Evolutionary conservation across 345 rosid species (phyloP).

Genomic region (Syzygium grande): DNA sequence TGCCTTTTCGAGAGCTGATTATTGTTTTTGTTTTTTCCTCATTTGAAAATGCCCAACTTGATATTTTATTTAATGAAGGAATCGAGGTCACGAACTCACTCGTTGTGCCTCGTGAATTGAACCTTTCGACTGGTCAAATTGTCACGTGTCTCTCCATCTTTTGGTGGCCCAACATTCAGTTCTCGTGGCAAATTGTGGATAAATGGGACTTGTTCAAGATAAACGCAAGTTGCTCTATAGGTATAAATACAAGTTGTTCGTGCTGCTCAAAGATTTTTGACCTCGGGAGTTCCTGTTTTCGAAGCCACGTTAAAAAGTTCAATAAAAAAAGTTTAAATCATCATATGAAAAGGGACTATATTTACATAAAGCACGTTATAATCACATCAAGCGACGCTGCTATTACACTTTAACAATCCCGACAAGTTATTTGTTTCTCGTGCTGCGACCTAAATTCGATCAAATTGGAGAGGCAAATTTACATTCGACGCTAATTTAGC

Average conservation of each 20-base stretch:
- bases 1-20: neutral
- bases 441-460: neutral
- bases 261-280: rapidly evolving
- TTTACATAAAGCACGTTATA: neutral
- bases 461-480: neutral
- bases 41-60: neutral
- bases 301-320: rapidly evolving
- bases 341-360: rapidly evolving
- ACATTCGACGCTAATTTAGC: neutral
- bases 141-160: neutral
- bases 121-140: neutral
- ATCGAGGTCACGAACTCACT: neutral
- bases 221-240: neutral
- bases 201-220: neutral
- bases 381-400: neutral
- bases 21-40: too few species aligned
- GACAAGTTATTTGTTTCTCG: neutral
- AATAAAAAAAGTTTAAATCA: neutral
- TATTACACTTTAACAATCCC: neutral
- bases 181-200: neutral
- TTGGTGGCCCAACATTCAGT: neutral
- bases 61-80: neutral
- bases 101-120: neutral
- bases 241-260: rapidly evolving
- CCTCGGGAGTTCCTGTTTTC: neutral